Evolutionary conservation across 768 basidiomycete genomes (phyloP).

Genomic region (Thelephora aurantiotincta): DNA sequence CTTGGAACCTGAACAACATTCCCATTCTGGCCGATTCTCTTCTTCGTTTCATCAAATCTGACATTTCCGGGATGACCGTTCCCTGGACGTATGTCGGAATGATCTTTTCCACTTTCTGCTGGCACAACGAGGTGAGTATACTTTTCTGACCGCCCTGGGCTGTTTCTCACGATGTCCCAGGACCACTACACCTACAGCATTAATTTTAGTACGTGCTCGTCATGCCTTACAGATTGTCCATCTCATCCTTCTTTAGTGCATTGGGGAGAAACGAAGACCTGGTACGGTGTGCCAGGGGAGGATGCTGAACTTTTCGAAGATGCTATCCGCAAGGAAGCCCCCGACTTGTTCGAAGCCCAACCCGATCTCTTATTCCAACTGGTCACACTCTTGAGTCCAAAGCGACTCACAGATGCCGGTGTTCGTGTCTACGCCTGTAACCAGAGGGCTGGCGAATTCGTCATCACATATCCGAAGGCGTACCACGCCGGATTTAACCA

Average conservation of each 20-base stretch:
- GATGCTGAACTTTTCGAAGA: slow-evolving; percentile 95
- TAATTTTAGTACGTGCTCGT: slow-evolving; percentile 63
- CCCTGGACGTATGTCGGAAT: slow-evolving; percentile 99
- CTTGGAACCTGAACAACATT: slow-evolving; percentile 97
- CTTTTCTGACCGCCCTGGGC: not conserved
- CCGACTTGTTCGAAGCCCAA: slow-evolving; percentile 95
- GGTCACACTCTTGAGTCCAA: slow-evolving; percentile 94
- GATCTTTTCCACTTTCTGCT: slow-evolving; percentile 98
- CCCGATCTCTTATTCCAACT: slow-evolving; percentile 95
- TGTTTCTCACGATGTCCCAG: slow-evolving; percentile 22
- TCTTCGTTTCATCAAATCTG: slow-evolving; percentile 93
- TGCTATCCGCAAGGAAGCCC: slow-evolving; percentile 89
- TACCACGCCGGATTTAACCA: slow-evolving; percentile 99
- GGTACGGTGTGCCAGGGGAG: slow-evolving; percentile 96
- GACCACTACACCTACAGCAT: slow-evolving; percentile 98
- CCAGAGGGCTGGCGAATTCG: slow-evolving; percentile 94
- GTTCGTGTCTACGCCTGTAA: slow-evolving; percentile 91
- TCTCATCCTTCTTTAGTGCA: slow-evolving; percentile 48
- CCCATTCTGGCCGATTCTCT: slow-evolving; percentile 88
- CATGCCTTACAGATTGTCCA: slow-evolving; percentile 1
- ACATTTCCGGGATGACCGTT: slow-evolving; percentile 99
- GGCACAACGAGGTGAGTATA: slow-evolving; percentile 82
- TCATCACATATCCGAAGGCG: slow-evolving; percentile 94
- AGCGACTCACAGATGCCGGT: slow-evolving; percentile 71
- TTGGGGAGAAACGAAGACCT: slow-evolving; percentile 99